Evolutionary conservation across 2,329 filamentous ascomycete genomes (phyloP).

Genomic region (Alternaria triticina): DNA sequence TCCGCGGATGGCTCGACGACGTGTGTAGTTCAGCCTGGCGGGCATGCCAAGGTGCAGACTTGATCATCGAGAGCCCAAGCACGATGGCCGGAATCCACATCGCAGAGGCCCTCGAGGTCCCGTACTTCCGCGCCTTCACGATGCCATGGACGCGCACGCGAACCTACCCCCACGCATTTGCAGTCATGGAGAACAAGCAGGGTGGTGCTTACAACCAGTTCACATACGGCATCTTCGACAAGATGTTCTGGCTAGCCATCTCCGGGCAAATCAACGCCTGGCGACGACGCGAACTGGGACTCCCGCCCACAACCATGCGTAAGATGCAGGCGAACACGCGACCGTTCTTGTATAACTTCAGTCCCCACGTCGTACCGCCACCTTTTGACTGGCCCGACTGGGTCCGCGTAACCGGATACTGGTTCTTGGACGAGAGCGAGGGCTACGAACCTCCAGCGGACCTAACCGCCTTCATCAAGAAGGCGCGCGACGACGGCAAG

Average conservation of each 20-base stretch:
- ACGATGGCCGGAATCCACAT: slow-evolving; percentile 99
- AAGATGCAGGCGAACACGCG: slow-evolving; percentile 97
- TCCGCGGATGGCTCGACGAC: slow-evolving; percentile 94
- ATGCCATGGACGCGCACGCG: slow-evolving; percentile 99
- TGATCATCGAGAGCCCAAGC: slow-evolving; percentile 93
- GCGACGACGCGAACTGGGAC: slow-evolving; percentile 78
- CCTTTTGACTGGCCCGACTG: slow-evolving; percentile 96
- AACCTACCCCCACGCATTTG: slow-evolving; percentile 95
- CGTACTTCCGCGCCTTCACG: slow-evolving; percentile 96
- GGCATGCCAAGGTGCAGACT: slow-evolving; percentile 84
- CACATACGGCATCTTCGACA: slow-evolving; percentile 96
- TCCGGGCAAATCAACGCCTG: slow-evolving; percentile 90
- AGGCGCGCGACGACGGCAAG: slow-evolving; percentile 80
- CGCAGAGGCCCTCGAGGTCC: slow-evolving; percentile 88
- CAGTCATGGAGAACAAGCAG: slow-evolving; percentile 90
- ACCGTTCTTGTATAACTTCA: slow-evolving; percentile 98
- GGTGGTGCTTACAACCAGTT: slow-evolving; percentile 95
- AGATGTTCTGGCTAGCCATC: slow-evolving; percentile 94
- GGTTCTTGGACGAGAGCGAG: slow-evolving; percentile 83
- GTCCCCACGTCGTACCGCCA: slow-evolving; percentile 88
- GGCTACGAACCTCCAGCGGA: slow-evolving; percentile 77
- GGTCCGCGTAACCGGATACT: slow-evolving; percentile 97
- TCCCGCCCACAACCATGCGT: slow-evolving; percentile 82
- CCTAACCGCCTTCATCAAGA: slow-evolving; percentile 80
- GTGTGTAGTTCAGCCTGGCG: slow-evolving; percentile 81